phyloP scores from a whole-genome alignment of 257 asterid genomes.

The Ophiorrhiza pumila region DNA sequence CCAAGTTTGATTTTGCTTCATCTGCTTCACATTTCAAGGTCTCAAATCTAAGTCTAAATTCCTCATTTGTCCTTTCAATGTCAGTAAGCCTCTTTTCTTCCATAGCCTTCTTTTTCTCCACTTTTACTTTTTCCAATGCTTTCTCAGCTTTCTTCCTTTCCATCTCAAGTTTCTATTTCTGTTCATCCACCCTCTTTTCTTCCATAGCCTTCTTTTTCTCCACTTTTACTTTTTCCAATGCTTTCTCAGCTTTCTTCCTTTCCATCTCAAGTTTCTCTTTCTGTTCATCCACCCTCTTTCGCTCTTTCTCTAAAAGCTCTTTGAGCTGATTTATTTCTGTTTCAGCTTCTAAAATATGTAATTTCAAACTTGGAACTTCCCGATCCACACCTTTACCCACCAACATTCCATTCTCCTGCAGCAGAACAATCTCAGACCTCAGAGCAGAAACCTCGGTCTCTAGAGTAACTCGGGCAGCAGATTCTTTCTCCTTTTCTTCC shows the following conservation, averaged over 20 bases:
- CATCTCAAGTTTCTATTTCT: slow-evolving; percentile 44
- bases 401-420: slow-evolving; percentile 43
- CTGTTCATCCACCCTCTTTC: slow-evolving; percentile 29
- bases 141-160: slow-evolving; percentile 51
- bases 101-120: slow-evolving; percentile 26
- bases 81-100: slow-evolving; percentile 36
- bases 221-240: slow-evolving; percentile 28
- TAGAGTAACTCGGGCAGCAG: slow-evolving; percentile 44
- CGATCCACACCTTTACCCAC: slow-evolving; percentile 33
- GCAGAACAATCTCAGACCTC: slow-evolving; percentile 50
- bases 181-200: slow-evolving; percentile 32
- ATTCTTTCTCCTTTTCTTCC: slow-evolving; percentile 53
- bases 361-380: slow-evolving; percentile 33
- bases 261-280: slow-evolving; percentile 48
- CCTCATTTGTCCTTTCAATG: slow-evolving; percentile 53
- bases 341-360: slow-evolving; percentile 37
- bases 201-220: slow-evolving; percentile 32
- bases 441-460: slow-evolving; percentile 65
- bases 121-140: slow-evolving; percentile 31
- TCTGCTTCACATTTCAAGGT: slow-evolving; percentile 44
- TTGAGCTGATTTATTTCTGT: slow-evolving; percentile 47
- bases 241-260: slow-evolving; percentile 47
- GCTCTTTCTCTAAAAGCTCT: slow-evolving; percentile 62
- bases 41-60: slow-evolving; percentile 37
- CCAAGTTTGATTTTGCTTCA: slow-evolving; percentile 46